Base-by-base conservation (phyloP, 1,139 yeast genomes). In the Tardiomyces digboiensis region DNA sequence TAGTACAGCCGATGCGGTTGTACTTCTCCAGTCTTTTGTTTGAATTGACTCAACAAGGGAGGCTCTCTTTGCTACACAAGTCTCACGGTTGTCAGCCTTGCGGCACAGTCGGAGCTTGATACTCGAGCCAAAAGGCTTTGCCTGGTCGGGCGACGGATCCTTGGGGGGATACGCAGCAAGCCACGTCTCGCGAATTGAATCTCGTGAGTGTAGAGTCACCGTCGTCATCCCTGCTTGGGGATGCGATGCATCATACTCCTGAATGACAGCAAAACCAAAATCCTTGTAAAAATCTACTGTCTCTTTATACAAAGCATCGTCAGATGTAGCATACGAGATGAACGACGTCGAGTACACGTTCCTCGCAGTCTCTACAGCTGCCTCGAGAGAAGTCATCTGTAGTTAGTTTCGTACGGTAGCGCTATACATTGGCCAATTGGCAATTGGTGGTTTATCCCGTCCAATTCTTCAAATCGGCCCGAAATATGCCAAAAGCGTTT, bases 261-360 rank as follows among this genome's bases (percentile, higher is more conserved):
- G 63, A 62, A 71, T 57, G 66, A 69, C 56, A 65, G 70, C 48
- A 59, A 83, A 82, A 21, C 89, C 89, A 42, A 83, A 68, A 19
- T 59, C 52, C 48, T 61, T 57, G 61, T 83, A 83, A 64, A 80
- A 83, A 19, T 65, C 56, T 42, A 74, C 64, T 26, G 82, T 60
- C 36, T 66, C 58, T 5, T 58, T 59, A 60, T 72, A 82, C 49
- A 65, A 61, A 20, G 57, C 62, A 7, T 68, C 64, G 54, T 73
- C 75, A 43, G 67, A 63, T 16, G 88, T 80, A 23, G 80, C 79
- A 45, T 82, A 62, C 37, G 87, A 80, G 42, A 76, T 67, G 53
- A 75, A 76, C 21, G 71, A 62, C 33, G 33, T 26, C 33, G 33
- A 26, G 33, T 26, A 26, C 33, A 26, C 33, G 10, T 26, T 26